These are phyloP conservation scores for Talaromyces sp. DNA, from an alignment of 2,329 filamentous ascomycete genomes.

Conservation along the genomic window DNA sequence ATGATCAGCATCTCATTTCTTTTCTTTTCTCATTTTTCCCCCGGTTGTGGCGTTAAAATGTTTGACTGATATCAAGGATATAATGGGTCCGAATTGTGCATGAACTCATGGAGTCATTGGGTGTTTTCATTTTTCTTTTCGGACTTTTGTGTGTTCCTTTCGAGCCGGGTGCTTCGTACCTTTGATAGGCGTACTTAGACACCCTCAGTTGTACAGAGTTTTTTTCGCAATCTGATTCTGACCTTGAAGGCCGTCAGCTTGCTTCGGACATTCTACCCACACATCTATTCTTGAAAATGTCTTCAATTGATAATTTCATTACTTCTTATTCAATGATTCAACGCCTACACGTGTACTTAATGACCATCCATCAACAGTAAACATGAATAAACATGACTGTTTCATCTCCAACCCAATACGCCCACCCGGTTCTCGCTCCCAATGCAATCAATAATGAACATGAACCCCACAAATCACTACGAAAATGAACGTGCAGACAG, in stretches of 20 bases:
- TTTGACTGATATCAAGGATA: not conserved
- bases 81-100: slow-evolving; percentile 1
- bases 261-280: not conserved
- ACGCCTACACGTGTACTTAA: not conserved
- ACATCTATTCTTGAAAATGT: not conserved
- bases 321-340: not conserved
- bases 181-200: not conserved
- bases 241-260: not conserved
- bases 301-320: not conserved
- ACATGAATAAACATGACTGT: not conserved
- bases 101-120: not conserved
- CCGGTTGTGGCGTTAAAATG: not conserved
- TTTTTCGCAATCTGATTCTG: not conserved
- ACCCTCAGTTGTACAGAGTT: not conserved
- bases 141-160: not conserved
- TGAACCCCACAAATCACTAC: not conserved
- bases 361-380: not conserved
- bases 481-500: not conserved
- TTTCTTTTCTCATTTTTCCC: not conserved
- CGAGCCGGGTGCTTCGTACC: not conserved
- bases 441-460: slow-evolving; percentile 15
- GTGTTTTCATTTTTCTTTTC: not conserved
- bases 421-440: slow-evolving; percentile 16
- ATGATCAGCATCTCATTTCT: not conserved
- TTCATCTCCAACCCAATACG: slow-evolving; percentile 13